A percentile compares a stretch with the other conserved stretches of the same genome.
phyloP scores from a whole-genome alignment of 345 rosid species.

The Geranium rotundifolium region DNA sequence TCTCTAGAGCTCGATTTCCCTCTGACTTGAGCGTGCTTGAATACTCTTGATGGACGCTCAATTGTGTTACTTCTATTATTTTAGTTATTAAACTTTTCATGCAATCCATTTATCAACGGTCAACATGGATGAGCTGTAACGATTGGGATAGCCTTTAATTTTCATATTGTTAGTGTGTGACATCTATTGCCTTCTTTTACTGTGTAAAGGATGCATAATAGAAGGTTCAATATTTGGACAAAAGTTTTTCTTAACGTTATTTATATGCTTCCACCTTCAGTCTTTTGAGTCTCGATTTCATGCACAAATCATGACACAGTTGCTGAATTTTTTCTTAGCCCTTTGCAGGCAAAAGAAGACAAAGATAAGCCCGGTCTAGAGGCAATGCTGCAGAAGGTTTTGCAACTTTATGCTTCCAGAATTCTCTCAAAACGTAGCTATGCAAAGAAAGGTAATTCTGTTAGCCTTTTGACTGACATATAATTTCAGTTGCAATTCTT shows the following conservation, averaged over 20 bases:
- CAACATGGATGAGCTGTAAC: not conserved
- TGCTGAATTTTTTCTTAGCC: not conserved
- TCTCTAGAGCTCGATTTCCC: too few relatives aligned
- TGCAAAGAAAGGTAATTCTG: slow-evolving; percentile 65
- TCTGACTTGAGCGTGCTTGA: not conserved
- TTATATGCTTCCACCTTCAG: too few relatives aligned
- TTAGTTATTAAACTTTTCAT: too few relatives aligned
- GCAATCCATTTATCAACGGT: not conserved
- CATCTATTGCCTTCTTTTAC: not conserved
- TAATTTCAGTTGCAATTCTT: not conserved
- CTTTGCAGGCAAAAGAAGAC: slow-evolving; percentile 76
- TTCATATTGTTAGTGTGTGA: not conserved
- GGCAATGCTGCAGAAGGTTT: slow-evolving; percentile 87
- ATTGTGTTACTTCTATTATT: too few relatives aligned
- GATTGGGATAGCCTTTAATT: not conserved
- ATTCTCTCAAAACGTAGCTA: slow-evolving; percentile 82
- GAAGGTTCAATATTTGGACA: not conserved
- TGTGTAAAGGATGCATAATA: not conserved
- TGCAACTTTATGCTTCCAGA: slow-evolving; percentile 75
- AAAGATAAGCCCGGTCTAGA: slow-evolving; percentile 80
- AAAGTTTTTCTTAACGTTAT: too few relatives aligned
- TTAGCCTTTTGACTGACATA: not conserved
- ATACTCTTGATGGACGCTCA: not conserved
- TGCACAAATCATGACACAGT: not conserved
- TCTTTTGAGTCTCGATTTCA: too few relatives aligned